These are phyloP conservation scores for Domatiomyces catenatus DNA, from an alignment of 2,329 filamentous ascomycete species.

Conservation along the genomic window DNA sequence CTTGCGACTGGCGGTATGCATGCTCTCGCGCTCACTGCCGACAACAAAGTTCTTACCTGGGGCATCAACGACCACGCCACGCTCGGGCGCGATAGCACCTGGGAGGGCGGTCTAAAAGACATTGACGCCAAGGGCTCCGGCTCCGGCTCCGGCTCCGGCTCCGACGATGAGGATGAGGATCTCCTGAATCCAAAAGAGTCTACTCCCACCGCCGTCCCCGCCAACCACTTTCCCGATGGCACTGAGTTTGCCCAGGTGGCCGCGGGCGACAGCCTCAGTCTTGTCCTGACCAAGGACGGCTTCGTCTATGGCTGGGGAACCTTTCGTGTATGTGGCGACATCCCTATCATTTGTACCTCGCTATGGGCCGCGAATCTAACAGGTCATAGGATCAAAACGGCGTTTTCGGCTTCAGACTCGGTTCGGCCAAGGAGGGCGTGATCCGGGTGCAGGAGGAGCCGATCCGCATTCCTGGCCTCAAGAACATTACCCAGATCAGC, in stretches of 20 bases:
- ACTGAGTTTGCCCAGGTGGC: slow-evolving; percentile 53
- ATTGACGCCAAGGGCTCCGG: slow-evolving; percentile 23
- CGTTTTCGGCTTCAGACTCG: slow-evolving; percentile 36
- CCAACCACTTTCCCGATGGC: slow-evolving; percentile 39
- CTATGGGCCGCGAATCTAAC: slow-evolving; percentile 1
- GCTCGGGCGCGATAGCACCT: slow-evolving; percentile 56
- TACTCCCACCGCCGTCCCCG: slow-evolving; percentile 46
- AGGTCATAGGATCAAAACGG: slow-evolving; percentile 38
- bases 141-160: slow-evolving; percentile 14
- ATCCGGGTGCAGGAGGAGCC: slow-evolving; percentile 28
- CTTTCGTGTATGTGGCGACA: slow-evolving; percentile 45
- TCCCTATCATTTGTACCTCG: neutral
- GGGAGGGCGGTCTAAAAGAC: slow-evolving; percentile 20
- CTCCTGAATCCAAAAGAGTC: slow-evolving; percentile 54
- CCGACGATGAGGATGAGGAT: slow-evolving; percentile 11
- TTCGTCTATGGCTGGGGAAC: slow-evolving; percentile 73
- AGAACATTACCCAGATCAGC: slow-evolving; percentile 50
- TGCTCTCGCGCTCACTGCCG: slow-evolving; percentile 54
- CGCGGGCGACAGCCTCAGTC: slow-evolving; percentile 59
- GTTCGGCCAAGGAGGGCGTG: slow-evolving; percentile 13
- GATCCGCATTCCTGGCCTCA: slow-evolving; percentile 37
- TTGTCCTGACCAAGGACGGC: slow-evolving; percentile 60
- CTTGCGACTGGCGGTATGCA: slow-evolving; percentile 61
- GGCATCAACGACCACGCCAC: slow-evolving; percentile 73
- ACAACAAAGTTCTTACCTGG: slow-evolving; percentile 75